Conservation (phyloP, 2,329 filamentous ascomycete species). For the Onygena corvina region DNA sequence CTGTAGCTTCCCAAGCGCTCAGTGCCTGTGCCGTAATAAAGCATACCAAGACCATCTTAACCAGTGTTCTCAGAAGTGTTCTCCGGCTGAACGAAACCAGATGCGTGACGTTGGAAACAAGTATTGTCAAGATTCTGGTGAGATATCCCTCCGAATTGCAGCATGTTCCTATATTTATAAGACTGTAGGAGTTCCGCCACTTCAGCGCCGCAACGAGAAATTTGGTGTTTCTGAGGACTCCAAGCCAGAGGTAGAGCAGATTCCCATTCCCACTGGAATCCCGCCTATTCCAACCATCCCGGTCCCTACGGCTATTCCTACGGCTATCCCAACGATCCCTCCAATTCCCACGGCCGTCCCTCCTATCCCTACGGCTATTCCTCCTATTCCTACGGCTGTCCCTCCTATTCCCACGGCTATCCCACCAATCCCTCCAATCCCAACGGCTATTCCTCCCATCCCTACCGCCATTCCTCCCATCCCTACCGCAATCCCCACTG, state of each 20-base stretch:
- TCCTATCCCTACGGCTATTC: conserved; percentile 13
- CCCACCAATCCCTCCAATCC: neutral
- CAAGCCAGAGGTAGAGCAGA: conserved; percentile 28
- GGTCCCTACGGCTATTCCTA: conserved; percentile 3
- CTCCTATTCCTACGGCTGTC: conserved; percentile 12
- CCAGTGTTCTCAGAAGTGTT: conserved; percentile 11
- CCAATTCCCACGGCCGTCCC: neutral
- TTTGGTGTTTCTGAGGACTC: neutral
- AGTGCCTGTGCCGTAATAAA: conserved; percentile 12
- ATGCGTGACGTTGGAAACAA: conserved; percentile 10
- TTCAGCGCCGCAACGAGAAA: neutral
- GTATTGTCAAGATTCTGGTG: conserved; percentile 11
- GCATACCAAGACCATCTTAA: conserved; percentile 9
- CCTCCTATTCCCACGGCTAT: neutral
- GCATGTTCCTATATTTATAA: neutral
- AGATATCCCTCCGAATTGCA: neutral
- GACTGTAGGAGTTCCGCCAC: neutral
- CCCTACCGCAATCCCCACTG: conserved; percentile 1
- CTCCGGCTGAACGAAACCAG: conserved; percentile 6
- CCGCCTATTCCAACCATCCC: neutral
- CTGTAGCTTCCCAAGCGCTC: conserved; percentile 4
- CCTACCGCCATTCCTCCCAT: conserved; percentile 4
- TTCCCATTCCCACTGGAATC: conserved; percentile 15
- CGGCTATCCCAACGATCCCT: neutral
- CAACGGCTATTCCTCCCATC: conserved; percentile 6